Percentiles rank a stretch among this genome's conserved stretches.
Conservation (phyloP, 2,329 filamentous ascomycete genomes). For the Colletotrichum gigasporum region DNA sequence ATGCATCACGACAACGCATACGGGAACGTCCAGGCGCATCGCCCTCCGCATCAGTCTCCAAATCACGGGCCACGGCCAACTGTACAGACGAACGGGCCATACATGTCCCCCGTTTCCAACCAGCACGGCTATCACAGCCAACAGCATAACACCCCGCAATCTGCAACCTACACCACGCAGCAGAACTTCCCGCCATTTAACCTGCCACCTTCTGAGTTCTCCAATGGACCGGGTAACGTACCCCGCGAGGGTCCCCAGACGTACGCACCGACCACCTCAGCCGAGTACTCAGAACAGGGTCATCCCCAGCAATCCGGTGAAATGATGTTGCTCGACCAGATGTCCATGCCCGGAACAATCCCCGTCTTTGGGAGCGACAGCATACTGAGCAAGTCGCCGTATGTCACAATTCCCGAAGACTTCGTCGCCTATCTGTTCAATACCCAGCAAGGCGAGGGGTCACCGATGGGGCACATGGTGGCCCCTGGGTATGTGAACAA, state of each 20-base stretch:
- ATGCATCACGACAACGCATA: conserved; percentile 51
- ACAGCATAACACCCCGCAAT: conserved; percentile 55
- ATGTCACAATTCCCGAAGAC: conserved; percentile 84
- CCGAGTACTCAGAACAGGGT: conserved; percentile 57
- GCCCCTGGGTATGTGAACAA: conserved; percentile 49
- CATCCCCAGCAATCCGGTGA: conserved; percentile 57
- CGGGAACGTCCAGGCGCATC: conserved; percentile 40
- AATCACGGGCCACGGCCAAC: conserved; percentile 54
- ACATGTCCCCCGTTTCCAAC: conserved; percentile 62
- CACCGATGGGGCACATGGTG: conserved; percentile 62
- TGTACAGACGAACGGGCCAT: conserved; percentile 57
- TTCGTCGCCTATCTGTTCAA: conserved; percentile 89
- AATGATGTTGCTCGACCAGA: conserved; percentile 70
- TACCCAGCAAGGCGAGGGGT: conserved; percentile 64
- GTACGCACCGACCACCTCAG: conserved; percentile 48
- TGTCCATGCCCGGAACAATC: conserved; percentile 73
- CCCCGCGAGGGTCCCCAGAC: conserved; percentile 46
- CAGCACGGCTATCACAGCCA: conserved; percentile 60
- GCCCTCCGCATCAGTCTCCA: conserved; percentile 50
- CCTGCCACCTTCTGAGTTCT: conserved; percentile 69
- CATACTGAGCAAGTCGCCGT: conserved; percentile 83
- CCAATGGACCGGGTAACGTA: conserved; percentile 39
- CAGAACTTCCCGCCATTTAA: conserved; percentile 71
- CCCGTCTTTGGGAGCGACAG: conserved; percentile 89
- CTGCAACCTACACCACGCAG: conserved; percentile 63